Evolutionary conservation across 208 protist genomes (phyloP).

Genomic region (Leishmania gerbilli): DNA sequence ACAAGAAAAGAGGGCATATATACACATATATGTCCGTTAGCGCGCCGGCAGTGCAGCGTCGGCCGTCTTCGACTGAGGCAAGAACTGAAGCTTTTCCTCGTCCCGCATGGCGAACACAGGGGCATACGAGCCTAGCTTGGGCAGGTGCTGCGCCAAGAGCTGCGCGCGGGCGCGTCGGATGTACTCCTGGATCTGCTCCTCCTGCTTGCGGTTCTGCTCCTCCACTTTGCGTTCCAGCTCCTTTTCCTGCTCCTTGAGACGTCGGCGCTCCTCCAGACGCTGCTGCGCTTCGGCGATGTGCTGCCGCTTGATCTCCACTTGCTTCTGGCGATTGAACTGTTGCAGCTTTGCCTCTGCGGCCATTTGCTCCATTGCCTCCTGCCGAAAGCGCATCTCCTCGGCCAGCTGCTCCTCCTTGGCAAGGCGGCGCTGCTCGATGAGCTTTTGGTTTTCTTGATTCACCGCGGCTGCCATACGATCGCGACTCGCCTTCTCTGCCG

Average conservation of each 20-base stretch:
- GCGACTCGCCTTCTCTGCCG: slow-evolving; percentile 69
- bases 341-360: slow-evolving; percentile 81
- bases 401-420: slow-evolving; percentile 58
- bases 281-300: slow-evolving; percentile 77
- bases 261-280: slow-evolving; percentile 74
- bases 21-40: background rate
- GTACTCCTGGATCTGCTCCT: slow-evolving; percentile 82
- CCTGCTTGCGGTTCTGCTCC: slow-evolving; percentile 46
- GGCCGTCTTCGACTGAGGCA: slow-evolving; percentile 18
- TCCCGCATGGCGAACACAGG: slow-evolving; percentile 58
- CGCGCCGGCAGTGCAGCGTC: background rate
- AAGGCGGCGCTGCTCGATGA: slow-evolving; percentile 67
- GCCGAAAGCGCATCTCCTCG: slow-evolving; percentile 84
- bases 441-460: slow-evolving; percentile 69
- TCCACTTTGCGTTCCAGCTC: slow-evolving; percentile 60
- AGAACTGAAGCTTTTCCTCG: slow-evolving; percentile 60
- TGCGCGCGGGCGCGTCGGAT: slow-evolving; percentile 79
- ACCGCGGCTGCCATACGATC: slow-evolving; percentile 69
- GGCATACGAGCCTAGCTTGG: slow-evolving; percentile 67
- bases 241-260: slow-evolving; percentile 79
- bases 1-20: background rate
- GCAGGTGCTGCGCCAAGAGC: slow-evolving; percentile 76
- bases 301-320: slow-evolving; percentile 76
- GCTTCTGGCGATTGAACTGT: slow-evolving; percentile 67
- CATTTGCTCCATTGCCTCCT: slow-evolving; percentile 78